These are phyloP conservation scores for Sesbania bispinosa DNA, from an alignment of 306 rosid species.

Conservation along the genomic window DNA sequence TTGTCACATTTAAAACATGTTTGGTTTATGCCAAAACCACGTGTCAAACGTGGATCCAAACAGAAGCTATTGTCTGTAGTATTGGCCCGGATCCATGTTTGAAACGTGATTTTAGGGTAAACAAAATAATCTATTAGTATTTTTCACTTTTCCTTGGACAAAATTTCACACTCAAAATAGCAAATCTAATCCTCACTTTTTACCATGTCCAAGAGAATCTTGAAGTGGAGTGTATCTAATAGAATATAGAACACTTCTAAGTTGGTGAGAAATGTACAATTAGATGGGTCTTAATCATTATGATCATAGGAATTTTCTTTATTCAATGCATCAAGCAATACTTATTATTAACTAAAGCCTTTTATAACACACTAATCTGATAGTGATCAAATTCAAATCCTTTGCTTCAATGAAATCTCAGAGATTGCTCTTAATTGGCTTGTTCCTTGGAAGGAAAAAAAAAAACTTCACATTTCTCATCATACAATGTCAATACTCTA, in stretches of 20 bases:
- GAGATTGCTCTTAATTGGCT: slow-evolving; percentile 2
- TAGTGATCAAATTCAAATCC: slow-evolving; percentile 11
- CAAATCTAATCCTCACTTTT: slow-evolving; percentile 11
- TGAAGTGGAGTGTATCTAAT: background rate
- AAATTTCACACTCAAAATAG: slow-evolving; percentile 16
- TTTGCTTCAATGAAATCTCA: background rate
- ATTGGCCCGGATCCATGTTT: too few species aligned
- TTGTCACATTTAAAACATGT: too few species aligned
- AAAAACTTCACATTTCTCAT: slow-evolving; percentile 1
- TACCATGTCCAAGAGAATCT: slow-evolving; percentile 11
- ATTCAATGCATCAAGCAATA: background rate
- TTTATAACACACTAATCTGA: background rate
- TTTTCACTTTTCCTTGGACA: background rate
- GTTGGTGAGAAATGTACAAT: background rate
- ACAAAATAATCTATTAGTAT: too few species aligned
- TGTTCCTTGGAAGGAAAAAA: background rate
- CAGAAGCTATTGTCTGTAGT: too few species aligned
- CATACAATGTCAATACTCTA: slow-evolving; percentile 8
- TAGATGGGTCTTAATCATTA: background rate
- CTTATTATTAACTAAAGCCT: slow-evolving; percentile 11
- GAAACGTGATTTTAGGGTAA: too few species aligned
- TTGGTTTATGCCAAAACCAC: too few species aligned
- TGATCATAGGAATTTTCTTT: slow-evolving; percentile 2
- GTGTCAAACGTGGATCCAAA: too few species aligned
- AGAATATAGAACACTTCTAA: slow-evolving; percentile 2